Percentiles rank a stretch among this genome's conserved stretches.
Conservation (phyloP, 1,284 basidiomycete genomes). For the Rhodotorula sp. region DNA sequence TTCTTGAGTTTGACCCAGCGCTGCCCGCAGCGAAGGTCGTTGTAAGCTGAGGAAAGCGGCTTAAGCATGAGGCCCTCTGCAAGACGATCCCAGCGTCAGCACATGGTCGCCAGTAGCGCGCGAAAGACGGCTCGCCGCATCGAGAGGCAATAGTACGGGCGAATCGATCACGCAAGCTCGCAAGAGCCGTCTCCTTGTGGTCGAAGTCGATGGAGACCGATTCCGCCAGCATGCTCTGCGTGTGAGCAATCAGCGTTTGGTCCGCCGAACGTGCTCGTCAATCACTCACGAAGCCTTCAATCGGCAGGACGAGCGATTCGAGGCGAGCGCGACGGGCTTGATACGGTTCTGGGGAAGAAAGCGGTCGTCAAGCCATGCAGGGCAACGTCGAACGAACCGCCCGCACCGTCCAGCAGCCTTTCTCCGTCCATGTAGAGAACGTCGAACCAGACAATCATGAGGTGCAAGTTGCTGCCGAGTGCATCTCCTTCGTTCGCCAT, state of each 20-base stretch:
- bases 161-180: conserved; percentile 26
- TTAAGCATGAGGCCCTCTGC: conserved; percentile 73
- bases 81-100: not conserved
- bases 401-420: conserved; percentile 55
- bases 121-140: not conserved
- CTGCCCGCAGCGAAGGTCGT: conserved; percentile 53
- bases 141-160: conserved; percentile 35
- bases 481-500: not conserved
- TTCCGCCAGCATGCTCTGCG: conserved; percentile 59
- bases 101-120: not conserved
- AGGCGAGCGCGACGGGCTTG: conserved; percentile 60
- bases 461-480: conserved; percentile 53
- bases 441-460: conserved; percentile 76
- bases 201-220: conserved; percentile 53
- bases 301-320: conserved; percentile 57
- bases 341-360: conserved; percentile 53
- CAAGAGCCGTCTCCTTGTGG: conserved; percentile 38
- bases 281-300: conserved; percentile 56
- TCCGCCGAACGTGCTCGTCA: too few relatives aligned
- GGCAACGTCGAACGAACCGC: too few relatives aligned
- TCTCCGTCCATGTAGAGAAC: conserved; percentile 63
- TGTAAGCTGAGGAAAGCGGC: conserved; percentile 63
- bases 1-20: conserved; percentile 75
- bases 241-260: not conserved
- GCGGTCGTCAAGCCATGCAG: not conserved